A percentile compares a stretch with the other conserved stretches of the same genome.
These are phyloP conservation scores for Ceratopteris richardii DNA, from an alignment of 75 land plant species.

Conservation along the genomic window DNA sequence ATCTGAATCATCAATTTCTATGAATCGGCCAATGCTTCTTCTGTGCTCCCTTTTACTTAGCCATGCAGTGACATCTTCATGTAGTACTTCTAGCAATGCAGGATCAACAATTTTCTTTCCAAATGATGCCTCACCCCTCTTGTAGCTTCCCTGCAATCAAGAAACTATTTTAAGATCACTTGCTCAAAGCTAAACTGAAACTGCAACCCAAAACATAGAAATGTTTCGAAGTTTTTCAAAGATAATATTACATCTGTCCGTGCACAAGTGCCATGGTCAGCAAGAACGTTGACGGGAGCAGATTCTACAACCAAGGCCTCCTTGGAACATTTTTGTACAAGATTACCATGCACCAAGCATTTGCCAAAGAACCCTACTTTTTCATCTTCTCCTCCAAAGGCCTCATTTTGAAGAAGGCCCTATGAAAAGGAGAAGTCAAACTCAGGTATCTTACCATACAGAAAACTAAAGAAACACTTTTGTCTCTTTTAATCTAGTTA, in stretches of 20 bases:
- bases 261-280: slow-evolving; percentile 45
- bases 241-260: slow-evolving; percentile 55
- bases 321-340: slow-evolving; percentile 5
- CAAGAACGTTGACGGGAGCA: too few relatives aligned
- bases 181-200: too few relatives aligned
- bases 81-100: slow-evolving; percentile 42
- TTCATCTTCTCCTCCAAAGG: slow-evolving; percentile 49
- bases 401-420: slow-evolving; percentile 76
- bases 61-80: slow-evolving; percentile 75
- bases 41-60: slow-evolving; percentile 58
- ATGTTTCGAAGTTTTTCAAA: too few relatives aligned
- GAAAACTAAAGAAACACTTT: background rate
- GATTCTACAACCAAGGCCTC: background rate
- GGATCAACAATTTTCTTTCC: slow-evolving; percentile 13
- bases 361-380: slow-evolving; percentile 70
- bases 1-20: slow-evolving; percentile 33
- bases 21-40: slow-evolving; percentile 27
- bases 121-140: slow-evolving; percentile 15
- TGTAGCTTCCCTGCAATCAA: background rate
- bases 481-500: too few relatives aligned
- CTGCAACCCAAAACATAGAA: too few relatives aligned
- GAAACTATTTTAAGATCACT: too few relatives aligned
- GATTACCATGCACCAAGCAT: slow-evolving; percentile 51
- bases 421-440: slow-evolving; percentile 23
- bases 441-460: background rate